These are phyloP conservation scores for Isoetes taiwanensis DNA, from an alignment of 75 land plant genomes.

Conservation along the genomic window DNA sequence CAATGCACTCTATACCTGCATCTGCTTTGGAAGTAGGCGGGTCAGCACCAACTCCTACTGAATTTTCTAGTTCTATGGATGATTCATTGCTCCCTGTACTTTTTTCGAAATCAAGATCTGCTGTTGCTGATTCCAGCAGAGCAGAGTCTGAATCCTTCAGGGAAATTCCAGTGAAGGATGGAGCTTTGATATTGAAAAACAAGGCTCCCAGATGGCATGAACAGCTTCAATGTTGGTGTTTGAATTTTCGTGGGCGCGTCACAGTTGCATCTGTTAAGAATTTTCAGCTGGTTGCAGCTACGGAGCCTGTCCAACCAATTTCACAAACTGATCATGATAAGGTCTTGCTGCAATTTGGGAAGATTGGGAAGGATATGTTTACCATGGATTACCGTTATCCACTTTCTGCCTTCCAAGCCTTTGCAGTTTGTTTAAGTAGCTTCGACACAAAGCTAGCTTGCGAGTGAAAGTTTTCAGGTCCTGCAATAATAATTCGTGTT, in stretches of 20 bases:
- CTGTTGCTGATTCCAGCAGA: too few relatives aligned
- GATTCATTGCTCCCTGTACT: too few relatives aligned
- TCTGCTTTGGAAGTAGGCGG: conserved; percentile 37
- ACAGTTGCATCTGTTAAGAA: conserved; percentile 10
- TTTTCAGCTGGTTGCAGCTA: conserved; percentile 10
- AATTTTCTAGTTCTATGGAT: conserved; percentile 13
- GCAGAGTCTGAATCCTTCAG: too few relatives aligned
- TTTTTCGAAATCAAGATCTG: too few relatives aligned
- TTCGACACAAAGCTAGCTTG: conserved; percentile 66
- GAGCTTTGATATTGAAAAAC: conserved; percentile 10
- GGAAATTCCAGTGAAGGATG: too few relatives aligned
- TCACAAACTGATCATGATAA: conserved; percentile 36
- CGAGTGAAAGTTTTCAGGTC: too few relatives aligned
- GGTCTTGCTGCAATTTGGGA: conserved; percentile 64
- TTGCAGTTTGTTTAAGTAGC: conserved; percentile 58
- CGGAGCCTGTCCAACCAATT: conserved; percentile 1
- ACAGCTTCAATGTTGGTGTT: conserved; percentile 12
- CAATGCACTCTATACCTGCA: conserved; percentile 47
- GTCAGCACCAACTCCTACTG: conserved; percentile 24
- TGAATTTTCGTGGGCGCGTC: conserved; percentile 10
- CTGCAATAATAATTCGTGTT: too few relatives aligned
- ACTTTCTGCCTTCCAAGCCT: conserved; percentile 55
- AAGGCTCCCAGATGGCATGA: conserved; percentile 18
- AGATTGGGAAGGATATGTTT: conserved; percentile 44
- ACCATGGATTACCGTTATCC: conserved; percentile 63